Conservation (phyloP, 2,329 filamentous ascomycete species). For the Diplodia intermedia region DNA sequence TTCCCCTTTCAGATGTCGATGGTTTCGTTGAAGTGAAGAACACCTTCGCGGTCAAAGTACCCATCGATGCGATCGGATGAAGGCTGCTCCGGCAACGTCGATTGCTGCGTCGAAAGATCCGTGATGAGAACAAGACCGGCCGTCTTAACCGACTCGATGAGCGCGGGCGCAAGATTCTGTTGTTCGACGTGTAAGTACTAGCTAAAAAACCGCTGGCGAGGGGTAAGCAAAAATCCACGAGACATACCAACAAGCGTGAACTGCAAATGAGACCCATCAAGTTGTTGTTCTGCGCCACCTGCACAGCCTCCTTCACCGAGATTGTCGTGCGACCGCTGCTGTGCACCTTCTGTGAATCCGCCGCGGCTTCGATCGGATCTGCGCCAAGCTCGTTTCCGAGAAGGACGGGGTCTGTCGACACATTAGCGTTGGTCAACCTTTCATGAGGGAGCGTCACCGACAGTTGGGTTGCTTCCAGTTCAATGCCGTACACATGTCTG, state of each 20-base stretch:
- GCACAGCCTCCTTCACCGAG: constrained; percentile 93
- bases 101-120: constrained; percentile 72
- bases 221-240: constrained; percentile 36
- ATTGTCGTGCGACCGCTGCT: constrained; percentile 75
- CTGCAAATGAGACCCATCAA: constrained; percentile 97
- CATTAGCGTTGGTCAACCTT: background rate
- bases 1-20: constrained; percentile 60
- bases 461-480: constrained; percentile 99
- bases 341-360: constrained; percentile 52
- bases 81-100: constrained; percentile 60
- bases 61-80: constrained; percentile 87
- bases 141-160: constrained; percentile 92
- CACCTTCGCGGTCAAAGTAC: constrained; percentile 81
- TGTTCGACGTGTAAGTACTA: constrained; percentile 2
- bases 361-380: constrained; percentile 54
- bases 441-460: constrained; percentile 49
- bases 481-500: constrained; percentile 86
- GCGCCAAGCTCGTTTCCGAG: constrained; percentile 90
- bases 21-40: constrained; percentile 90
- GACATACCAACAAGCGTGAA: constrained; percentile 78
- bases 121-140: constrained; percentile 91
- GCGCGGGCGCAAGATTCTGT: constrained; percentile 88
- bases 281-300: constrained; percentile 93
- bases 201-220: background rate
- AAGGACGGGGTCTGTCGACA: constrained; percentile 76